These are phyloP conservation scores for Rubus idaeus DNA, from an alignment of 306 rosid species.

Conservation along the genomic window DNA sequence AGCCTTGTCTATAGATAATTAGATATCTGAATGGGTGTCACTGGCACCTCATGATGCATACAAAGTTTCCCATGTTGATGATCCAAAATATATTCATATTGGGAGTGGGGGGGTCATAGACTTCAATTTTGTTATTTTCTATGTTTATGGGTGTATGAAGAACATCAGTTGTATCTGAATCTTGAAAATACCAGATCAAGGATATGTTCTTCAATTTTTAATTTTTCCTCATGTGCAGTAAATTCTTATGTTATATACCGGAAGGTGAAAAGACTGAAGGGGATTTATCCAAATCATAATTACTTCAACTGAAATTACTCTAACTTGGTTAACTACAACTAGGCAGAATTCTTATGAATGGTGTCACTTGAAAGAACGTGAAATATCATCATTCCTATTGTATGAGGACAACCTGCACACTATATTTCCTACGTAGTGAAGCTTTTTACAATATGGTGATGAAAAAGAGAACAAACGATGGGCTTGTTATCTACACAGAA, in stretches of 20 bases:
- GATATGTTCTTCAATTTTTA: conserved; percentile 9
- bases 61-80: conserved; percentile 16
- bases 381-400: too few relatives aligned
- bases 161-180: conserved; percentile 38
- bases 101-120: conserved; percentile 41
- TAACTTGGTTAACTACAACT: too few relatives aligned
- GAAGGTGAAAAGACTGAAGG: too few relatives aligned
- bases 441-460: too few relatives aligned
- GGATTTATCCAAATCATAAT: too few relatives aligned
- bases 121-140: conserved; percentile 4
- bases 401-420: too few relatives aligned
- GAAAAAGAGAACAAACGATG: conserved; percentile 58
- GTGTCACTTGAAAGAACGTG: too few relatives aligned
- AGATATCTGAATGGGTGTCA: conserved; percentile 39
- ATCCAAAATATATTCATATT: conserved; percentile 33
- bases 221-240: not conserved
- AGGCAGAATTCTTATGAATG: too few relatives aligned
- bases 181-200: conserved; percentile 37
- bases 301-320: too few relatives aligned
- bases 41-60: conserved; percentile 37
- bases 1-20: conserved; percentile 44
- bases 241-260: not conserved
- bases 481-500: conserved; percentile 57
- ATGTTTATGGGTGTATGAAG: conserved; percentile 25
- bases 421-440: too few relatives aligned